Evolutionary conservation across 257 asterid genomes (phyloP), one percentile per base, ranked within the genome.

Genomic region (Nicotiana knightiana): DNA sequence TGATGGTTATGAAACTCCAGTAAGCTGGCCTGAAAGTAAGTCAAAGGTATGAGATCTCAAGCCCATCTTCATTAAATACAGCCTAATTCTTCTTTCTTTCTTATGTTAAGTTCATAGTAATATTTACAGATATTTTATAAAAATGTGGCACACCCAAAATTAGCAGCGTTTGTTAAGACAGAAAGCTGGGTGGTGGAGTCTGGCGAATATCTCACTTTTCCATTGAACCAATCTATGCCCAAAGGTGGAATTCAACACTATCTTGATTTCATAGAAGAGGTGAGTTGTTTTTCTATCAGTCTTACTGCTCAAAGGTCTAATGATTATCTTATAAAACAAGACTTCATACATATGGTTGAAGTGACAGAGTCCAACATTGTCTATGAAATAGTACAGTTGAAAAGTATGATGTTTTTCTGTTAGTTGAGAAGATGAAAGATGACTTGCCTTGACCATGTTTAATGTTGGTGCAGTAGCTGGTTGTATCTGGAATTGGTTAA

Each of bases 91-190:
- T 37, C 18, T 81, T 24, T 73, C 68, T 81, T 24, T 73, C 68
- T 81, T 28, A 63, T 87, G 77, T 77, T 87, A 30, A 76, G 39
- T 68, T 28, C 71, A 11, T 33, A 15, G 8, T 55, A 79, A 32
- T 83, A 59, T 82, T 82, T 81, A 88, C 91, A 96, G 99, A 87
- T 96, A 88, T 61, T 88, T 83, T 88, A 94, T 83, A 93, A 89
- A 86, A 94, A 96, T 87, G 96, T 94, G 83, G 97, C 95, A 46
- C 99, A 96, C 86, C 98, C 97, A 12, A 96, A 96, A 85, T 78
- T 96, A 86, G 93, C 93, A 65, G 90, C 96, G 13, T 94, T 84
- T 70, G 82, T 93, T 86, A 94, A 90, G 91, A 80, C 86, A 12
- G 91, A 82, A 37, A 92, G 89, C 79, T 96, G 99, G 99, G 85